Base-by-base conservation (phyloP, 495 filamentous ascomycete species). In the Cairneyella variabilis region DNA sequence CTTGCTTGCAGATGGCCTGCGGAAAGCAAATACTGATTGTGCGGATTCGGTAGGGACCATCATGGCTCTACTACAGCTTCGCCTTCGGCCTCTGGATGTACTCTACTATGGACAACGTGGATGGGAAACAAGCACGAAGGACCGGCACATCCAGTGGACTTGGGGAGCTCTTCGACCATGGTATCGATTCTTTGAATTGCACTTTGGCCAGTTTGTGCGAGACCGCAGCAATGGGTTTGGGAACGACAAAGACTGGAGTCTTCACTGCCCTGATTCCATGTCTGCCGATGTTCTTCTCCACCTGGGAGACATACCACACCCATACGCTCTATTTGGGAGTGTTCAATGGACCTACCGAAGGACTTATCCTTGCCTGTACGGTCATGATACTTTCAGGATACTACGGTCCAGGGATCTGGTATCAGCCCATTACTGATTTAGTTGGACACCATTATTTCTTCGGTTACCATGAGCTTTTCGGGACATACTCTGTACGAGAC, bases 291-390 rank as follows among this genome's bases (percentile, higher is more conserved):
- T 97, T 96, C 76, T 96, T 97, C 73, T 97, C 91, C 4, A 98
- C 93, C 7, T 98, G 93, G 93, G 93, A 98, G 68, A 98, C 93
- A 2, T 98, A 96, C 67, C 93, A 98, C 69, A 96, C 93, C 1
- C 93, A 98, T 68, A 97, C 95, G 0, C 75, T 98, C 1, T 98
- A 97, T 66, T 84, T 98, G 3, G 93, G 93, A 28, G 91, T 95
- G 68, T 85, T 97, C 77, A 98, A 98, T 67, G 95, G 95, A 0
- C 93, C 93, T 3, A 98, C 91, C 23, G 93, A 99, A 70, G 95
- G 95, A 27, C 80, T 99, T 25, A 80, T 97, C 39, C 81, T 97
- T 47, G 93, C 90, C 18, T 91, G 90, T 65, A 64, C 70, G 12
- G 75, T 96, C 40, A 97, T 97, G 90, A 71, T 88, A 39, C 67